Evolutionary conservation across 306 rosid genomes (phyloP), one percentile per base, ranked within the genome.

Genomic region (Corylus heterophylla): DNA sequence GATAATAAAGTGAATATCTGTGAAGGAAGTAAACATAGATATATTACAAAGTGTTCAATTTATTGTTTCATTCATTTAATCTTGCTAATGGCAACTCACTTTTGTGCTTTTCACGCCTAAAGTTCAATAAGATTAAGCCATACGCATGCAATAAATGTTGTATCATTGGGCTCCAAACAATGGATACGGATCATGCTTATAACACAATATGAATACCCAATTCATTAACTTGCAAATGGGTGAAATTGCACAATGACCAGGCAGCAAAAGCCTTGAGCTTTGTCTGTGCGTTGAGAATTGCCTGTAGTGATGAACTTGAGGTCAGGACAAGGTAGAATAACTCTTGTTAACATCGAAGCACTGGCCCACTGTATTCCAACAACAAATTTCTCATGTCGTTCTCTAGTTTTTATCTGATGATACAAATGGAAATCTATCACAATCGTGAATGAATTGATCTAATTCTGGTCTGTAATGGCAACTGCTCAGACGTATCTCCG

Each of bases 371-470:
- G 35, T 2, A 31, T 31, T 31, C 35, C 35, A 31, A 31, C 47
- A 22, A 59, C 35, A 45, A 35, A 37, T 64, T 17, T 17, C 70
- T 64, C 8, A 11, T 64, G 18, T 64, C 8, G 10, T 37, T 37
- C 48, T 35, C 20, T 13, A 14, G 7, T 37, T 66, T 4, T 37
- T 14, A 1, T 35, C 22, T 66, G 25, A 66, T 66, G 17, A 16
- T 12, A 17, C 18, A 62, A 51, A 42, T 11, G 35, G 2, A 68
- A 54, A 8, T 25, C 64, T n/a, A 31, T 86, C 81, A 94, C 74
- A 88, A 67, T 62, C 94, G 86, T 1, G 98, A 89, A n/a, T 16
- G 80, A 54, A 80, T 42, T 58, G 78, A 77, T 77, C 74, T 68
- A n/a, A 64, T 83, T 67, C 47, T 48, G n/a, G 58, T 62, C 73